Evolutionary conservation across 1,284 basidiomycete species (phyloP), one percentile per base, ranked within the genome.

Genomic region (Ceratobasidium sp.): DNA sequence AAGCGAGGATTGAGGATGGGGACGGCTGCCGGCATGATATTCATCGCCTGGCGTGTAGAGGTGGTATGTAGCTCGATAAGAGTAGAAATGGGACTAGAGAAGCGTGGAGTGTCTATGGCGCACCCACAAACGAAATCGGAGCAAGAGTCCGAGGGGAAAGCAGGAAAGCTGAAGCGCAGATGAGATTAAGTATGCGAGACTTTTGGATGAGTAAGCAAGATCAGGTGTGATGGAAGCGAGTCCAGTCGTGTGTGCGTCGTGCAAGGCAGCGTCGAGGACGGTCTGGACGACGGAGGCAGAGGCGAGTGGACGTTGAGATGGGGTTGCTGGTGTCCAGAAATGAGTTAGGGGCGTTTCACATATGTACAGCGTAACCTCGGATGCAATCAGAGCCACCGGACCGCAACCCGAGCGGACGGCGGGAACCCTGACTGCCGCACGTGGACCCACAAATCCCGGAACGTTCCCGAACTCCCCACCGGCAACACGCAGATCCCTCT

Each of bases 291-390:
- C 36, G 36, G 11, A 41, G 36, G 53, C 54, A 53, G 67, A 41
- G 29, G 67, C 27, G 19, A 41, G 41, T 27, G 41, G 59, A 27
- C 33, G 67, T 71, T 44, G 67, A 59, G 67, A 71, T 59, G 67
- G 53, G 67, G 44, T 45, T 51, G 57, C 29, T 60, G 57, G 36
- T 60, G 57, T 29, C 57, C 57, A 60, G 57, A 60, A 60, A 60
- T 60, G 31, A 22, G 29, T 51, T 69, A 71, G 67, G 69, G 69
- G 69, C 69, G 66, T 69, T 73, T 73, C 60, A n/a, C n/a, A 60
- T 73, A 73, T 73, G 60, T 63, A 63, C 60, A 63, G 41, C 36
- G 69, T 56, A n/a, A 48, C 29, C 15, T 6, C 69, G 69, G 69
- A 73, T 73, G 69, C 69, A 73, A 51, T 63, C 47, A 41, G 36